These are phyloP conservation scores for Podospora pseudopauciseta DNA, from an alignment of 495 filamentous ascomycete species.

Conservation along the genomic window DNA sequence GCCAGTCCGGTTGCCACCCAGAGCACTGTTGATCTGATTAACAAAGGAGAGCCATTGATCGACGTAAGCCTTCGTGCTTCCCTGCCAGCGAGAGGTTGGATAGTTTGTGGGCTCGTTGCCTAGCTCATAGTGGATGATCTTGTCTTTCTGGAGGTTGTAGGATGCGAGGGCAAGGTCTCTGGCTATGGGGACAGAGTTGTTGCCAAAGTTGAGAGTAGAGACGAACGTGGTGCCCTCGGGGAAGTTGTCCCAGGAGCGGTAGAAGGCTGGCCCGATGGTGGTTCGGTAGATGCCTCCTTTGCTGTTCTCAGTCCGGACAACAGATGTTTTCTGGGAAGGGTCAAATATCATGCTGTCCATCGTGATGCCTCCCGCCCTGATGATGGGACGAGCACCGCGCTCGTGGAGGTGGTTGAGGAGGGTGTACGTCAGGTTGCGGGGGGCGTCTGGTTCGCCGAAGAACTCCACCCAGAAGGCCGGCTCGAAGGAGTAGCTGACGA, in stretches of 20 bases:
- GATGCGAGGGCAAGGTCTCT: conserved; percentile 18
- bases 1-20: conserved; percentile 1
- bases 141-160: conserved; percentile 17
- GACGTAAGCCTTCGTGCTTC: conserved; percentile 22
- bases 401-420: conserved; percentile 23
- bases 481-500: conserved; percentile 27
- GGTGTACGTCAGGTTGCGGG: conserved; percentile 21
- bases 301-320: conserved; percentile 22
- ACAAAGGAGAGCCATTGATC: conserved; percentile 21
- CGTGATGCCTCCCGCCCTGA: conserved; percentile 25
- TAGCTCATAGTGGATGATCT: conserved; percentile 27
- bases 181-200: conserved; percentile 22
- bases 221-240: conserved; percentile 23
- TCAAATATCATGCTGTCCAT: conserved; percentile 27
- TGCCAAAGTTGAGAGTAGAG: conserved; percentile 27
- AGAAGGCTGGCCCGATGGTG: conserved; percentile 24
- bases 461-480: conserved; percentile 28
- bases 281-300: conserved; percentile 25
- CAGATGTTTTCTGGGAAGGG: conserved; percentile 14
- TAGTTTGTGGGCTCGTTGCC: conserved; percentile 29
- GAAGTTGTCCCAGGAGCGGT: conserved; percentile 24
- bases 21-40: conserved; percentile 11
- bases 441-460: conserved; percentile 24
- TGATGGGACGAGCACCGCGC: conserved; percentile 23
- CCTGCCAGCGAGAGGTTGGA: conserved; percentile 20